Evolutionary conservation across 345 rosid species (phyloP), one percentile per base, ranked within the genome.

Genomic region (Linum lewisii): DNA sequence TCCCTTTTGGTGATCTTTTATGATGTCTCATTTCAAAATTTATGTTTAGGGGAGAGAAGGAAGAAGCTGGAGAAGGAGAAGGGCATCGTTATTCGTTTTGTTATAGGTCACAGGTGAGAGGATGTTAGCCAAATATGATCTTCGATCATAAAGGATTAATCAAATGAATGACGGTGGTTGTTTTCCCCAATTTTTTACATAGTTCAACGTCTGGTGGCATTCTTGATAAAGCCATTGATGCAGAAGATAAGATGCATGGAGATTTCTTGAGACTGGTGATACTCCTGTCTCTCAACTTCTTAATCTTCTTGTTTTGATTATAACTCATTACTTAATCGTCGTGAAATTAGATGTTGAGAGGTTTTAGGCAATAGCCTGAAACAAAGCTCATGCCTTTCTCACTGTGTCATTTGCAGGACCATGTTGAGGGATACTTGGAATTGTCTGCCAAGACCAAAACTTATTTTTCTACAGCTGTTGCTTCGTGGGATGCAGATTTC

Each of bases 201-300:
- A 81, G 90, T 71, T 63, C 71, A 32, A 72, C 68, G 7, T 55
- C 75, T 22, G 81, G 79, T 59, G 85, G 95, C 59, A 60, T 84
- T 77, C 86, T 88, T 59, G 96, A 86, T 65, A 78, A 66, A 77
- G 77, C 88, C 57, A 78, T 88, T 47, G 93, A 88, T 45, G 87
- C 78, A 26, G 95, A 92, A 72, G 90, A 92, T 61, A 75, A 68
- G 59, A 47, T 62, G 37, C 65, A 86, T 54, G 84, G 86, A 21
- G 96, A 92, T 77, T 86, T 92, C 79, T 67, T 88, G 81, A 86
- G 88, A 68, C 84, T 88, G 90, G 98, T 92, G 18, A 42, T 11
- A 68, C 68, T 62, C 18, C 47, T 65, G 57, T 34, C 58, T 16
- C 24, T 54, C 21, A 51, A 57, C 47, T 42, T 42, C 47, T 57